A percentile compares a stretch with the other conserved stretches of the same genome.
These are phyloP conservation scores for Sabuloglossum arenarium DNA, from an alignment of 495 filamentous ascomycete genomes.

Conservation along the genomic window DNA sequence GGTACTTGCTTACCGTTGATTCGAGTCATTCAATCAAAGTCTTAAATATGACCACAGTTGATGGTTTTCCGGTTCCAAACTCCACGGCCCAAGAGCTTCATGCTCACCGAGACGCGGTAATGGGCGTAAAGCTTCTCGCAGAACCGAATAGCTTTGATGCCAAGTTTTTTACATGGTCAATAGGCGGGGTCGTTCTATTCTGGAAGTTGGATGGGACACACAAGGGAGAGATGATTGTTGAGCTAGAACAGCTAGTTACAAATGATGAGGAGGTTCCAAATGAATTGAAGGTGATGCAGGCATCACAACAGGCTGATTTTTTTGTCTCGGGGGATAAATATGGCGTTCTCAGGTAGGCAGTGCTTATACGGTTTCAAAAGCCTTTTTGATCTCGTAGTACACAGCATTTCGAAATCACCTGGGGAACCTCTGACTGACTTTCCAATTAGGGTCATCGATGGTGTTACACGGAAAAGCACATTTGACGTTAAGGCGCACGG, in stretches of 20 bases:
- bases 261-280: conserved; percentile 43
- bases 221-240: conserved; percentile 37
- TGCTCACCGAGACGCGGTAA: conserved; percentile 58
- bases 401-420: neutral
- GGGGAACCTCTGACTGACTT: neutral
- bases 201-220: conserved; percentile 60
- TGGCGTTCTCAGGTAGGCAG: conserved; percentile 51
- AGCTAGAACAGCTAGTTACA: conserved; percentile 39
- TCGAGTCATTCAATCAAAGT: conserved; percentile 43
- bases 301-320: conserved; percentile 34
- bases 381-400: neutral
- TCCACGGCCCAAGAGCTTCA: conserved; percentile 18
- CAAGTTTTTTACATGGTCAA: conserved; percentile 75
- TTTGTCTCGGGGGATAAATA: conserved; percentile 70
- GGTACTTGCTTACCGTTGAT: conserved; percentile 55
- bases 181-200: conserved; percentile 51
- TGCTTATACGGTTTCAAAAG: neutral
- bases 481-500: conserved; percentile 65
- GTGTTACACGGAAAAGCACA: conserved; percentile 23
- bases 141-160: conserved; percentile 34
- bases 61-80: conserved; percentile 3
- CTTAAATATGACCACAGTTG: conserved; percentile 7
- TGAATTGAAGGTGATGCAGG: conserved; percentile 49
- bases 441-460: conserved; percentile 23
- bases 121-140: conserved; percentile 47